A percentile compares a stretch with the other conserved stretches of the same genome.
Evolutionary conservation across 306 rosid genomes (phyloP).

Genomic region (Prinsepia uniflora): DNA sequence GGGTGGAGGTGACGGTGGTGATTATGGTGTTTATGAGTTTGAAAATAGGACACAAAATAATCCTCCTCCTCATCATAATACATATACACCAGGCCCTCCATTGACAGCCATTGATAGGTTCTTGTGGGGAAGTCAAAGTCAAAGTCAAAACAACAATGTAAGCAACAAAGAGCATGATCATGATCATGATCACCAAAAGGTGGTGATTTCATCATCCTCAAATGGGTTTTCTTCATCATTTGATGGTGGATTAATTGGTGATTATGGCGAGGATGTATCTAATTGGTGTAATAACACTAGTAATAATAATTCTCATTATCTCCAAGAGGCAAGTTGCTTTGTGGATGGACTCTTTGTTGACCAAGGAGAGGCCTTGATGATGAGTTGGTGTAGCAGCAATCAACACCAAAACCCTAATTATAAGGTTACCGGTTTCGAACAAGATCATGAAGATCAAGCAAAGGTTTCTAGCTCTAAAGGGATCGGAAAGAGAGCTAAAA

Average conservation of each 20-base stretch:
- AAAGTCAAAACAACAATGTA: constrained; percentile 24
- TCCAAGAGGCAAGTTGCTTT: constrained; percentile 20
- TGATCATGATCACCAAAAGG: not conserved
- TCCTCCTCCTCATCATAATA: not conserved
- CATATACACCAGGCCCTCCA: constrained; percentile 39
- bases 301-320: constrained; percentile 1
- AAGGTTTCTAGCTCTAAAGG: constrained; percentile 9
- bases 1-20: not conserved
- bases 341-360: constrained; percentile 5
- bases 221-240: constrained; percentile 13
- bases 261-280: constrained; percentile 7
- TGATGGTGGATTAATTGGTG: constrained; percentile 28
- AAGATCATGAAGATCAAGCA: not conserved
- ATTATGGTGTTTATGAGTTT: constrained; percentile 15
- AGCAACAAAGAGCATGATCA: constrained; percentile 1
- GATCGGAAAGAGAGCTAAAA: constrained; percentile 42
- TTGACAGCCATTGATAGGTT: constrained; percentile 69
- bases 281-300: not conserved
- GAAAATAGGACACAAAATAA: not conserved
- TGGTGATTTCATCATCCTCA: constrained; percentile 4
- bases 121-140: constrained; percentile 36
- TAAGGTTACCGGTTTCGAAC: constrained; percentile 10
- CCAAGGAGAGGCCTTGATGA: constrained; percentile 16
- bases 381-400: constrained; percentile 25
- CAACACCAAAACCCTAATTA: constrained; percentile 18